These are phyloP conservation scores for Picochlorum costavermella DNA, from an alignment of 139 green algal species.

Conservation along the genomic window DNA sequence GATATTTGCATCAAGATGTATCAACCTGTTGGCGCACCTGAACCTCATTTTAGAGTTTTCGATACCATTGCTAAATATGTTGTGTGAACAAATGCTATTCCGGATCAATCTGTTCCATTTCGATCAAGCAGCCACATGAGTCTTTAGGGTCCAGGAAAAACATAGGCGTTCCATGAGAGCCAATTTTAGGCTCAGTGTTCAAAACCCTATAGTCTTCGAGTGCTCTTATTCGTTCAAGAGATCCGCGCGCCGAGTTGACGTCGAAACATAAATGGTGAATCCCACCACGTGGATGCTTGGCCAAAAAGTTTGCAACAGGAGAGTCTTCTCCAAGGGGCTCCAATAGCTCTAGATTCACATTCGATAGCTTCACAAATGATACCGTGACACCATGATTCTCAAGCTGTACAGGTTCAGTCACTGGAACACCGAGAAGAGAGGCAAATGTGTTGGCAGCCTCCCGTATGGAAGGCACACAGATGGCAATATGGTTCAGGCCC, in stretches of 20 bases:
- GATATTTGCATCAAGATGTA: background rate
- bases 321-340: conserved; percentile 45
- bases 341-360: conserved; percentile 55
- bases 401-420: conserved; percentile 47
- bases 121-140: conserved; percentile 44
- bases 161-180: conserved; percentile 50
- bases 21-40: background rate
- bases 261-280: conserved; percentile 63
- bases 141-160: conserved; percentile 57
- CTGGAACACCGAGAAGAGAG: conserved; percentile 35
- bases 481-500: conserved; percentile 56
- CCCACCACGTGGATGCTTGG: conserved; percentile 42
- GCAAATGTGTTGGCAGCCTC: conserved; percentile 40
- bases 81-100: no score
- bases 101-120: conserved; percentile 47
- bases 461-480: conserved; percentile 46
- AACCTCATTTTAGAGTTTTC: background rate
- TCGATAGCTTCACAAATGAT: conserved; percentile 53
- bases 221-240: conserved; percentile 14
- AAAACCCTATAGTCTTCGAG: conserved; percentile 16
- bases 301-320: conserved; percentile 45
- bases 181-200: conserved; percentile 37
- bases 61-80: background rate
- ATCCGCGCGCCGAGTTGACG: conserved; percentile 21
- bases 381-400: conserved; percentile 50